Conservation (phyloP, 768 basidiomycete genomes). For the Grammothele lineata region DNA sequence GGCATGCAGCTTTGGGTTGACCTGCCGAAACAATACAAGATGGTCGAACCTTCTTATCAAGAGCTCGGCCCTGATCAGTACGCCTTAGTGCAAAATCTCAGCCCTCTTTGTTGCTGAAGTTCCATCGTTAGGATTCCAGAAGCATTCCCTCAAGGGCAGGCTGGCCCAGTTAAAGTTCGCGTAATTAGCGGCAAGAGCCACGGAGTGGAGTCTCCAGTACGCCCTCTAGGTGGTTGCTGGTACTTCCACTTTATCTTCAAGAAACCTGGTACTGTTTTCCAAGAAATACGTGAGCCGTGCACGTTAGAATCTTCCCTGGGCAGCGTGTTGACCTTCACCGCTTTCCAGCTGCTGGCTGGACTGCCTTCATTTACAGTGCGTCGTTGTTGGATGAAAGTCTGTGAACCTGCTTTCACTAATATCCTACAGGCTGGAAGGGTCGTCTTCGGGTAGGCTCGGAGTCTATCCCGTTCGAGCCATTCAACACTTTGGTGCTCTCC, state of each 20-base stretch:
- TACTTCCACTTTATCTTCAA: constrained; percentile 78
- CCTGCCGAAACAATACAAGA: constrained; percentile 77
- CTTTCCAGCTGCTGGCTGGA: constrained; percentile 75
- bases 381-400: too few species aligned
- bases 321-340: neutral
- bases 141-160: constrained; percentile 65
- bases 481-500: constrained; percentile 85
- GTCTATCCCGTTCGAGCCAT: constrained; percentile 43
- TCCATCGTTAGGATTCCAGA: constrained; percentile 55
- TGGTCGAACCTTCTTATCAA: constrained; percentile 83
- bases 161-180: constrained; percentile 67
- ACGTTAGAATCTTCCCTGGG: neutral
- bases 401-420: neutral
- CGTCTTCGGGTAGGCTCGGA: constrained; percentile 55
- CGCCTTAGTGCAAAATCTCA: too few species aligned
- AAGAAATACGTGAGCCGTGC: constrained; percentile 64
- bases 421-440: constrained; percentile 73
- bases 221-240: constrained; percentile 92
- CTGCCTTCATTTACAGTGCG: constrained; percentile 80
- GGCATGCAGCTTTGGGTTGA: constrained; percentile 91
- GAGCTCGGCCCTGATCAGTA: constrained; percentile 67
- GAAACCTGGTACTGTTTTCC: constrained; percentile 64
- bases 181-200: constrained; percentile 90
- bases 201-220: constrained; percentile 82
- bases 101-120: neutral